These are phyloP conservation scores for Gyromitra esculenta DNA, from an alignment of 2,329 filamentous ascomycete genomes.

Conservation along the genomic window DNA sequence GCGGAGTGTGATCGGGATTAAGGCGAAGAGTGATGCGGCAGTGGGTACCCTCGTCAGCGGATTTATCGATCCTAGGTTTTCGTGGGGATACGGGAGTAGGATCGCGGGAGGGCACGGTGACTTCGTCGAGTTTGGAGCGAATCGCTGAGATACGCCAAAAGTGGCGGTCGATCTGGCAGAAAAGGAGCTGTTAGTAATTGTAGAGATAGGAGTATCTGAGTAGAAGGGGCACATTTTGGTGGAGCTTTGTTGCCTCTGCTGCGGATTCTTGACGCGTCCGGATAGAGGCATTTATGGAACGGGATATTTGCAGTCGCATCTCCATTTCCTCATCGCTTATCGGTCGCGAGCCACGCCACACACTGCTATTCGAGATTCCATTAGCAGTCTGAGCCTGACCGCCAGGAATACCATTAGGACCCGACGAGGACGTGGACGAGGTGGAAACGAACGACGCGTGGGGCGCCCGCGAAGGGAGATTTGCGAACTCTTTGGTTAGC, in stretches of 20 bases:
- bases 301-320: conserved; percentile 71
- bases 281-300: conserved; percentile 67
- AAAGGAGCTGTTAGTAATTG: conserved; percentile 21
- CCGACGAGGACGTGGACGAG: conserved; percentile 22
- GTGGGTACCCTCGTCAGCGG: conserved; percentile 45
- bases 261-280: conserved; percentile 69
- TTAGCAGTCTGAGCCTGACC: conserved; percentile 41
- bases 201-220: background rate
- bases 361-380: conserved; percentile 26
- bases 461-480: conserved; percentile 30
- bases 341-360: conserved; percentile 32
- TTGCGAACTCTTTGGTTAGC: conserved; percentile 59
- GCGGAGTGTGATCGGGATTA: conserved; percentile 50
- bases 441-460: conserved; percentile 32
- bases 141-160: conserved; percentile 63
- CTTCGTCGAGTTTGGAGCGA: conserved; percentile 60
- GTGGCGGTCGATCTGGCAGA: conserved; percentile 66
- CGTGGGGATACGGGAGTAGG: conserved; percentile 49
- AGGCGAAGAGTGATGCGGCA: conserved; percentile 56
- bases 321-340: conserved; percentile 58
- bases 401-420: conserved; percentile 31
- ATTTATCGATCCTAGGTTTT: conserved; percentile 28
- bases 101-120: conserved; percentile 51
- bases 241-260: conserved; percentile 72
- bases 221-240: conserved; percentile 65